phyloP scores from a whole-genome alignment of 202 grass and related monocot genomes.

The Brachypodium distachyon region DNA sequence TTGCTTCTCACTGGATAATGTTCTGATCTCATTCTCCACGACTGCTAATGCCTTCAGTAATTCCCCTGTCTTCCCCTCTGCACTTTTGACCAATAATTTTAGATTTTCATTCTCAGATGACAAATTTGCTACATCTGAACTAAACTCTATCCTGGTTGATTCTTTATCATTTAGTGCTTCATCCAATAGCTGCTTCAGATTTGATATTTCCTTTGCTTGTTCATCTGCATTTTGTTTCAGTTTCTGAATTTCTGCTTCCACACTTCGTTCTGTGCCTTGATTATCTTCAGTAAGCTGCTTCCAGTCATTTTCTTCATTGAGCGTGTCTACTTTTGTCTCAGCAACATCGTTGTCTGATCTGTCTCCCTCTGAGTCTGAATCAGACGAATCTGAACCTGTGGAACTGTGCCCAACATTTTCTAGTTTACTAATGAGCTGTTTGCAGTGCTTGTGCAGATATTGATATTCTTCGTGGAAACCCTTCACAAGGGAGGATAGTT shows the following conservation, averaged over 20 bases:
- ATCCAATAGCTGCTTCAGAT: slow-evolving; percentile 45
- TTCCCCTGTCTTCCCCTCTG: slow-evolving; percentile 29
- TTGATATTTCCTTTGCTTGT: slow-evolving; percentile 33
- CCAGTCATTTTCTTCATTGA: slow-evolving; percentile 36
- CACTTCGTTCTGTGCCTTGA: background rate
- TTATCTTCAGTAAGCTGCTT: slow-evolving; percentile 23
- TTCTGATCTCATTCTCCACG: slow-evolving; percentile 30
- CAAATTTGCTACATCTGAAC: slow-evolving; percentile 27
- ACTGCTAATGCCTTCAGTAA: slow-evolving; percentile 4
- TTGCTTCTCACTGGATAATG: slow-evolving; percentile 24
- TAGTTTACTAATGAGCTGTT: slow-evolving; percentile 60
- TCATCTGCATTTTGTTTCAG: slow-evolving; percentile 48
- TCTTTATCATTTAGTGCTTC: slow-evolving; percentile 55
- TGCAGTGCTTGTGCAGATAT: slow-evolving; percentile 59
- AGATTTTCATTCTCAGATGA: slow-evolving; percentile 38
- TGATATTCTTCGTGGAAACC: slow-evolving; percentile 78
- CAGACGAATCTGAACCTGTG: slow-evolving; percentile 54
- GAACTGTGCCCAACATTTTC: slow-evolving; percentile 59
- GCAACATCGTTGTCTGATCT: slow-evolving; percentile 13
- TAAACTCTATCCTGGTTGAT: slow-evolving; percentile 23
- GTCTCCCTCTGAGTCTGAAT: slow-evolving; percentile 53
- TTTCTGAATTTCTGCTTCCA: slow-evolving; percentile 35
- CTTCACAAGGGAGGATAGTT: slow-evolving; percentile 69
- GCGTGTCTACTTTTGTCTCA: slow-evolving; percentile 22
- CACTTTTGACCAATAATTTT: slow-evolving; percentile 26